Base-by-base conservation (phyloP, 2,329 filamentous ascomycete genomes). In the Pyrenophora teres region DNA sequence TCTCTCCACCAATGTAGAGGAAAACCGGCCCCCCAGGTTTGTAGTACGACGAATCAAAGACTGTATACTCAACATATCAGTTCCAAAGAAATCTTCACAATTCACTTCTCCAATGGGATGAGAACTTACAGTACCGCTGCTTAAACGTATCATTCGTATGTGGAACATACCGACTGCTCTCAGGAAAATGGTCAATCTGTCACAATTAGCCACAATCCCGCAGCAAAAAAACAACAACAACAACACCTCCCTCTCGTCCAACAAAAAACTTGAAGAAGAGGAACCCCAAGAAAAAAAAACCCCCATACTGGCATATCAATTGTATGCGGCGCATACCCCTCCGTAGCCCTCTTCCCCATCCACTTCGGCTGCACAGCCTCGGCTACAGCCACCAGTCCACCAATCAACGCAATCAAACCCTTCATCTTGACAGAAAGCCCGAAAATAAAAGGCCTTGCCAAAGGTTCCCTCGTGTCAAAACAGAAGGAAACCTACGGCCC, bases 1-100 rank as follows among this genome's bases (percentile, higher is more conserved):
- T 70, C 59, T 82, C 80, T 32, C 80, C 80, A 6, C 71, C 72
- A 59, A 81, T 77, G 57, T 78, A 80, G 6, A 80, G 59, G 53
- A 78, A 77, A 0, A 82, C 74, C 1, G 80, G 82, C 0, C 81
- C 81, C 15, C 82, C 81, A 10, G 80, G 73, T 55, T 80, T 76
- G 62, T 83, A 84, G 64, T 82, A 82, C 0, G 76, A 76, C 4
- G 75, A 72, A 55, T 81, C 81, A 39, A 83, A 80, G 61, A 80
- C 48, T 40, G 2, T 6, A 23, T 30, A 13, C 2, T 25, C 18
- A 25, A 6, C 1, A 2, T 15, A n/a, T 50, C 16, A 50, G 47
- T 25, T 9, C 23, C 3, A 7, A 25, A 23, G 4, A 23, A 7
- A 23, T 15, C 15, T 15, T 15, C 15, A 15, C 15, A 15, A 15